Base-by-base conservation (phyloP, 2,329 filamentous ascomycete species). In the Calonectria multiphialidica region DNA sequence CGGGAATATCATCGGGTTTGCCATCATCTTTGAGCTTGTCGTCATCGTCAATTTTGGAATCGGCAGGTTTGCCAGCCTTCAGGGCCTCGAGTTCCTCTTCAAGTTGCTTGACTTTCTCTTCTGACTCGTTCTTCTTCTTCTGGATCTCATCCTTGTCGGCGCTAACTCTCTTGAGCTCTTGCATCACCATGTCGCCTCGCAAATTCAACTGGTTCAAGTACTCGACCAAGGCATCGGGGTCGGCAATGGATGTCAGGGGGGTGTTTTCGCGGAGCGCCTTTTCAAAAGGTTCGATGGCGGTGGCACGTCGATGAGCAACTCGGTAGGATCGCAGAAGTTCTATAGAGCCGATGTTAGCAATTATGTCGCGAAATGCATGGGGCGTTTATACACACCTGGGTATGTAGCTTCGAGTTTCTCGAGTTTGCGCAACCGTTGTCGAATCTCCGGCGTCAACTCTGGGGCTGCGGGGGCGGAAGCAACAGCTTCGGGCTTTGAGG, bases 201-300 rank as follows among this genome's bases (percentile, higher is more conserved):
- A 96, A 84, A 73, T 93, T 96, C 47, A 98, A 85, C 83, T 98
- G 95, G 77, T 93, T 95, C 33, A 99, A 88, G 80, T 98, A 99
- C 83, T 98, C 96, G 8, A 95, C 90, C 40, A 99, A 88, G 2
- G 95, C 93, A 66, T 91, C 90, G 0, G 96, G 95, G 72, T 99
- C 97, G 77, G 88, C 89, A 78, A 99, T 98, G 18, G 95, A 96
- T 5, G 94, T 94, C 42, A 98, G 87, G 2, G 97, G 96, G 0
- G 97, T 99, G 78, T 98, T 94, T 81, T 99, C 97, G 78, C 95
- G 94, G 9, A 99, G 88, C 0, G 94, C 93, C 67, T 94, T 93
- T 84, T 99, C 97, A 82, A 99, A 99, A 0, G 95, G 94, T 80
- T 98, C 97, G 79, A 98, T 97, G 3, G 94, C 91, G 15, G 94